Evolutionary conservation across 768 basidiomycete species (phyloP).

Genomic region (Tephrocybe sp.): DNA sequence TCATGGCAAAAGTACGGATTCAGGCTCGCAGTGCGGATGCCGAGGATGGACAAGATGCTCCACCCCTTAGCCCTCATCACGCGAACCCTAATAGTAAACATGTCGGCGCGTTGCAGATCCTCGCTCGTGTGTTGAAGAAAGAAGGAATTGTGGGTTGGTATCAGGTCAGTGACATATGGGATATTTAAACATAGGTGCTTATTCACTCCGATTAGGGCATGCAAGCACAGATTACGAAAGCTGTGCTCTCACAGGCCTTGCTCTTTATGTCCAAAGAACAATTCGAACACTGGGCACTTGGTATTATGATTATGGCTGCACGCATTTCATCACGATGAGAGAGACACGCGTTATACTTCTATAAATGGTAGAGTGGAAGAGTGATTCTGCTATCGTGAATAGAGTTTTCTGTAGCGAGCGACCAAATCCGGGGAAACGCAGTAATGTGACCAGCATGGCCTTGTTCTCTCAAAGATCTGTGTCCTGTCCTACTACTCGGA

Average conservation of each 20-base stretch:
- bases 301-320: slow-evolving; percentile 60
- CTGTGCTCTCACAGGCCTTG: slow-evolving; percentile 92
- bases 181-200: neutral
- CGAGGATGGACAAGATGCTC: slow-evolving; percentile 41
- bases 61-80: slow-evolving; percentile 43
- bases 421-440: no score
- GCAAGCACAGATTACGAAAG: slow-evolving; percentile 94
- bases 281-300: slow-evolving; percentile 86
- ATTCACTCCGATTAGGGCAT: slow-evolving; percentile 65
- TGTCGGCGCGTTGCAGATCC: slow-evolving; percentile 75
- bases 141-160: slow-evolving; percentile 95
- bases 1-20: slow-evolving; percentile 95
- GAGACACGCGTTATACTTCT: neutral
- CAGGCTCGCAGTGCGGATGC: slow-evolving; percentile 75
- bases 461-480: no score
- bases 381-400: neutral
- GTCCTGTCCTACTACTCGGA: no score
- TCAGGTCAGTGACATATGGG: slow-evolving; percentile 55
- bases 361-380: neutral
- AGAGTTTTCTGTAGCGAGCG: no score
- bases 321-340: slow-evolving; percentile 30
- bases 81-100: slow-evolving; percentile 41
- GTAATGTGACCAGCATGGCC: no score
- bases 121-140: slow-evolving; percentile 66
- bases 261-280: slow-evolving; percentile 98